phyloP scores from a whole-genome alignment of 768 basidiomycete species.

The Kwoniella bestiolae region DNA sequence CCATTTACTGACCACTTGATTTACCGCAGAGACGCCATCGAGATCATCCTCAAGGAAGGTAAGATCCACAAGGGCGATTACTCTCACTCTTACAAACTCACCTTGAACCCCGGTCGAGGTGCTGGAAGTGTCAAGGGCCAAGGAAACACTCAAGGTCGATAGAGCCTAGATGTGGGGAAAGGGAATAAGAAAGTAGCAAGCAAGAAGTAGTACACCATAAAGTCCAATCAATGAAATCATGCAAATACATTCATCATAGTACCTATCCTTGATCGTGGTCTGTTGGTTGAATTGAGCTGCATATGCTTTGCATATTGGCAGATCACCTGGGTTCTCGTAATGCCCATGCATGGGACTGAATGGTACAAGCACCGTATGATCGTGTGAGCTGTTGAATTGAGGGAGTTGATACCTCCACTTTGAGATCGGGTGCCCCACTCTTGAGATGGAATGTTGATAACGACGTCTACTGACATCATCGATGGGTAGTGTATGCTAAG shows the following conservation, averaged over 20 bases:
- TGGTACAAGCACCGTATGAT: too few relatives aligned
- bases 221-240: constrained; percentile 14
- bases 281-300: too few relatives aligned
- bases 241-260: constrained; percentile 14
- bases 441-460: constrained; percentile 11
- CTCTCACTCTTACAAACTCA: constrained; percentile 31
- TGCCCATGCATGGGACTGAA: too few relatives aligned
- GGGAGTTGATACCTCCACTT: not conserved
- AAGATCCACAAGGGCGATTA: constrained; percentile 37
- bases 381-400: too few relatives aligned
- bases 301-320: too few relatives aligned
- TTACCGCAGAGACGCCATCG: constrained; percentile 51
- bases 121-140: constrained; percentile 25
- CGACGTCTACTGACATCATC: constrained; percentile 23
- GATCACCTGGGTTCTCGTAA: too few relatives aligned
- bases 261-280: not conserved
- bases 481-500: not conserved
- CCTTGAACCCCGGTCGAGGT: constrained; percentile 46
- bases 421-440: too few relatives aligned
- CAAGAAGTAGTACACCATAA: not conserved
- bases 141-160: constrained; percentile 29
- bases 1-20: too few relatives aligned
- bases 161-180: not conserved
- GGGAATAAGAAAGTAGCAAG: not conserved
- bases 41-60: constrained; percentile 47